Base-by-base conservation (phyloP, 164 flowering plant species). In the Liquidambar formosana region DNA sequence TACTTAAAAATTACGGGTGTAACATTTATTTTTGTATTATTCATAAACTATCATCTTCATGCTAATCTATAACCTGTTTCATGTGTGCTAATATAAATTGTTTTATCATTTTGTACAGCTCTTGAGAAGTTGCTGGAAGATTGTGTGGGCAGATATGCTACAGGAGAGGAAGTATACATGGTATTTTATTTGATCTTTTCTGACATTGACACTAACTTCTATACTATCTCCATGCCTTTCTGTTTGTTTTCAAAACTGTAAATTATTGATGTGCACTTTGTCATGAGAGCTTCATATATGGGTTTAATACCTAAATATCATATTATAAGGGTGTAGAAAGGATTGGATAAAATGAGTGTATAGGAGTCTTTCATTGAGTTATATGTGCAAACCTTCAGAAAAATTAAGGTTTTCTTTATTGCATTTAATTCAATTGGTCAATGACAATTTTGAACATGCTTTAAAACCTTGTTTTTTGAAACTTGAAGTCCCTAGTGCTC, bases 161-260 rank as follows among this genome's bases (percentile, higher is more conserved):
- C 80, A 14, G 89, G 89, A 67, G 89, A 87, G 38, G 82, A 82
- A 72, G 57, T 85, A 8, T 76, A 23, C 75, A 67, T 87, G 89
- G 91, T 80, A 23, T 70, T 46, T 51, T 28, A 48, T 52, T 25
- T 53, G 18, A 15, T 63, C 15, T 38, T 61, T 65, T 43, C 0
- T 66, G 52, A 23, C n/a, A n/a, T 26, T 10, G 23, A 63, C 11
- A 66, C 54, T 56, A 18, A 16, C 11, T 66, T 41, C 12, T 58
- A 19, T 22, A 26, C 54, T 10, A 44, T 56, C 18, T 62, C 22
- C 0, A 1, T 9, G 18, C 21, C 15, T 58, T 44, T 45, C 16
- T 57, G 25, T 60, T 13, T 57, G 25, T 60, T 5, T 12, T 57
- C 41, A 33, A 33, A 33, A 26, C 59, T 28, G 21, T 60, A 33